These are phyloP conservation scores for Bacterosira constricta DNA, from an alignment of 108 stramenopile species.

Conservation along the genomic window DNA sequence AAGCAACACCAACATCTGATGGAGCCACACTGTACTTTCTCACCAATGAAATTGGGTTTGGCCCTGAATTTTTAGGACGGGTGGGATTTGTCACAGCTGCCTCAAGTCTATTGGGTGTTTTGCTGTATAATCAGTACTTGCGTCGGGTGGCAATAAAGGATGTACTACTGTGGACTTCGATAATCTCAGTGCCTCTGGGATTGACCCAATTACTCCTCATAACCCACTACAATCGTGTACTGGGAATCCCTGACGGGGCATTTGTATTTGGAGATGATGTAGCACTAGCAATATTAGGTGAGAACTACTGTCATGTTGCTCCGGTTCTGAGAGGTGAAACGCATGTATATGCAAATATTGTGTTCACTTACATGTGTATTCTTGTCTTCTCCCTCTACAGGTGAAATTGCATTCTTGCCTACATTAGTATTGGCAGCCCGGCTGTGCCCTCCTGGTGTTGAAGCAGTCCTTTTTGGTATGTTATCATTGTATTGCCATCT, in stretches of 20 bases:
- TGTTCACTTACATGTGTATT: no score
- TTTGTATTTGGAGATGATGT: conserved; percentile 96
- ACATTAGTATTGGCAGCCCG: conserved; percentile 92
- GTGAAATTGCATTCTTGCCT: conserved; percentile 92
- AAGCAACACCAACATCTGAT: conserved; percentile 92
- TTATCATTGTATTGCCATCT: conserved; percentile 53
- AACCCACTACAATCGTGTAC: conserved; percentile 78
- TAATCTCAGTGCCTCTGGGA: conserved; percentile 75
- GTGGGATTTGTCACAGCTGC: conserved; percentile 83
- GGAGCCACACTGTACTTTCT: conserved; percentile 94
- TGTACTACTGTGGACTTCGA: conserved; percentile 85
- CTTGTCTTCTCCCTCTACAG: not conserved
- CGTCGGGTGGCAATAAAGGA: conserved; percentile 72
- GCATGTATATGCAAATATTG: no score
- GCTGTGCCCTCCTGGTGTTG: conserved; percentile 92
- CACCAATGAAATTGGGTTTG: conserved; percentile 91
- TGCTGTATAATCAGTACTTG: conserved; percentile 72
- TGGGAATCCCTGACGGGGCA: conserved; percentile 91
- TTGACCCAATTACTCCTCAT: conserved; percentile 83
- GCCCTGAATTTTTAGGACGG: conserved; percentile 93
- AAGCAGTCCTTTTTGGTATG: conserved; percentile 93
- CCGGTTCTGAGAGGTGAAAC: no score
- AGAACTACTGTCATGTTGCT: not conserved
- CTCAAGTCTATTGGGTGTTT: conserved; percentile 87
- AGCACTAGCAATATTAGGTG: conserved; percentile 79